These are phyloP conservation scores for Amaranthus cruentus DNA, from an alignment of 148 eudicot species.

Conservation along the genomic window DNA sequence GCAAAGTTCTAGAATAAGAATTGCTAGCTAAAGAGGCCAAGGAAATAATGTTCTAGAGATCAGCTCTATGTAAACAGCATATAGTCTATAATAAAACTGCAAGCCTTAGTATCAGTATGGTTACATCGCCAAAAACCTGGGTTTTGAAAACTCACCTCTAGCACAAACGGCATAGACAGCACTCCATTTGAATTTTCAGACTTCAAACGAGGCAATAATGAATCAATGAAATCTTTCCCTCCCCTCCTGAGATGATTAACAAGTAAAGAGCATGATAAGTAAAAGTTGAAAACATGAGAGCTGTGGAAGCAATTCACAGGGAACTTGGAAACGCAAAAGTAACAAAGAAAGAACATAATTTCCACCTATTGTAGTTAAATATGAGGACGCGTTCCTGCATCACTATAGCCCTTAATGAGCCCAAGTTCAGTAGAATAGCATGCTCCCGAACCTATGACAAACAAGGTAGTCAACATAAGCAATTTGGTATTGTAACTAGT, in stretches of 20 bases:
- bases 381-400: slow-evolving; percentile 91
- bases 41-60: neutral
- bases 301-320: neutral
- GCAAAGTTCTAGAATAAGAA: neutral
- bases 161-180: slow-evolving; percentile 77
- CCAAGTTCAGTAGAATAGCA: slow-evolving; percentile 88
- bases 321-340: slow-evolving; percentile 6
- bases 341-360: neutral
- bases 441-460: slow-evolving; percentile 74
- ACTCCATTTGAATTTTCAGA: slow-evolving; percentile 68
- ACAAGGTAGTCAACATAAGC: slow-evolving; percentile 1
- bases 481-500: neutral
- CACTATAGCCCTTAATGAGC: slow-evolving; percentile 87
- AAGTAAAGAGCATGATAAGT: slow-evolving; percentile 14
- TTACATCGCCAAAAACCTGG: neutral
- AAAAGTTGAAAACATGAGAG: slow-evolving; percentile 3
- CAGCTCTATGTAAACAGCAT: neutral
- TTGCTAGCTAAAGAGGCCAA: neutral
- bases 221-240: slow-evolving; percentile 93
- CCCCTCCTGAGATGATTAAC: slow-evolving; percentile 50
- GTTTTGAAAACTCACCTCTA: slow-evolving; percentile 52
- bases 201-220: slow-evolving; percentile 76
- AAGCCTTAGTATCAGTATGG: neutral
- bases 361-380: slow-evolving; percentile 89
- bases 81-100: neutral